phyloP scores from a whole-genome alignment of 225 moss, liverwort and hornwort genomes.

The Pseudisothecium myosuroides region DNA sequence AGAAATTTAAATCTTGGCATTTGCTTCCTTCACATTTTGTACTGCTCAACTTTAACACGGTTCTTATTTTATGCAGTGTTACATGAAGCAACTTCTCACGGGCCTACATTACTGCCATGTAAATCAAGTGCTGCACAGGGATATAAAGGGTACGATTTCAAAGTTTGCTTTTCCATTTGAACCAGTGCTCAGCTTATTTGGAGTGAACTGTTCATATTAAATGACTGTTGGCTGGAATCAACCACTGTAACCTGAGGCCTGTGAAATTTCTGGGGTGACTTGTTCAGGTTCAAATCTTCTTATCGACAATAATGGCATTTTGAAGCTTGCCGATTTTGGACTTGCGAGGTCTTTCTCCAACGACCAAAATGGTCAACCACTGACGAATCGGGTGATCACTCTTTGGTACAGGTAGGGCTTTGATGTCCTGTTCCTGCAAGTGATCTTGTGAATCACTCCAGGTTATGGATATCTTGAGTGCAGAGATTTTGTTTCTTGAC shows the following conservation, averaged over 20 bases:
- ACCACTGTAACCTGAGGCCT: not conserved
- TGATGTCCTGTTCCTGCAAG: not conserved
- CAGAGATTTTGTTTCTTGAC: not conserved
- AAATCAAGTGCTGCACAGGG: constrained; percentile 90
- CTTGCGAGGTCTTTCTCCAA: constrained; percentile 77
- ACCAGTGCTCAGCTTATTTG: not conserved
- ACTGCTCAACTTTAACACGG: not conserved
- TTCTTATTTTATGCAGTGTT: constrained; percentile 50
- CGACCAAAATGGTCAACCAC: constrained; percentile 55
- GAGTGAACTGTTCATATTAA: not conserved
- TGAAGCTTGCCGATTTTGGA: constrained; percentile 95
- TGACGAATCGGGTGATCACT: constrained; percentile 93
- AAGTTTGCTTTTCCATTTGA: not conserved
- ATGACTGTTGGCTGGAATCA: not conserved
- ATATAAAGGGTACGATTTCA: constrained; percentile 50
- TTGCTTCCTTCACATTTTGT: not conserved
- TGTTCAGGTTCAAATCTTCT: constrained; percentile 78
- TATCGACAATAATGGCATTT: constrained; percentile 79
- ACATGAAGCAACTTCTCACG: constrained; percentile 90
- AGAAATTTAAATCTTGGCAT: not conserved
- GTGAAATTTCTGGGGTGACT: not conserved
- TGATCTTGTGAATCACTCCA: constrained; percentile 1
- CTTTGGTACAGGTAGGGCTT: constrained; percentile 82
- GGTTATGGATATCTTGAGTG: constrained; percentile 10
- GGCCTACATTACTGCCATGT: constrained; percentile 93